A percentile compares a stretch with the other conserved stretches of the same genome.
Conservation (phyloP, 148 eudicot species). For the Heliosperma pusillum region DNA sequence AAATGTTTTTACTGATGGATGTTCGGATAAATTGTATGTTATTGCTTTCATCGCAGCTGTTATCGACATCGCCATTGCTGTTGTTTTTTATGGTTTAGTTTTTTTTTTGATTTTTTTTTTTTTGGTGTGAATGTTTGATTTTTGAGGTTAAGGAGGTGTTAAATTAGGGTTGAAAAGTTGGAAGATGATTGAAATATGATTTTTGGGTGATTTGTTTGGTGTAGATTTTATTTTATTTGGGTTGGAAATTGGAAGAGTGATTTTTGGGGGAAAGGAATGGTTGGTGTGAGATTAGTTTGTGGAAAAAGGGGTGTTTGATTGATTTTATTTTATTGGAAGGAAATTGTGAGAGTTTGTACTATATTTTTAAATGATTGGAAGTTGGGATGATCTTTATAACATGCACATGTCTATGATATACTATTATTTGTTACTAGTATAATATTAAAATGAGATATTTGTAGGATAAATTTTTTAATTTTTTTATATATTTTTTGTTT, state of each 20-base stretch:
- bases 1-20: background rate
- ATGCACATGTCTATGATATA: too few relatives aligned
- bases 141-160: background rate
- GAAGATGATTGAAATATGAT: background rate
- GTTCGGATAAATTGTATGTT: background rate
- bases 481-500: too few relatives aligned
- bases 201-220: background rate
- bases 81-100: background rate
- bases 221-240: background rate
- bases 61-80: too few relatives aligned
- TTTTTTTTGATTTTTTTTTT: too few relatives aligned
- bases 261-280: background rate
- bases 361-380: background rate
- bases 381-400: background rate
- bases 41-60: background rate
- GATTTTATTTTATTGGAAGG: background rate
- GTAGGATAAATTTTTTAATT: too few relatives aligned
- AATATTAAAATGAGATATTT: too few relatives aligned
- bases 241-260: background rate
- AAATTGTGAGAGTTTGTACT: background rate
- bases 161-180: background rate
- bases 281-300: background rate
- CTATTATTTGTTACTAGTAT: too few relatives aligned
- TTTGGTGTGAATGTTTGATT: too few relatives aligned
- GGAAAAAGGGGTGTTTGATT: background rate